Evolutionary conservation across 163 green algal species (phyloP).

Genomic region (Chloroidium sp.): DNA sequence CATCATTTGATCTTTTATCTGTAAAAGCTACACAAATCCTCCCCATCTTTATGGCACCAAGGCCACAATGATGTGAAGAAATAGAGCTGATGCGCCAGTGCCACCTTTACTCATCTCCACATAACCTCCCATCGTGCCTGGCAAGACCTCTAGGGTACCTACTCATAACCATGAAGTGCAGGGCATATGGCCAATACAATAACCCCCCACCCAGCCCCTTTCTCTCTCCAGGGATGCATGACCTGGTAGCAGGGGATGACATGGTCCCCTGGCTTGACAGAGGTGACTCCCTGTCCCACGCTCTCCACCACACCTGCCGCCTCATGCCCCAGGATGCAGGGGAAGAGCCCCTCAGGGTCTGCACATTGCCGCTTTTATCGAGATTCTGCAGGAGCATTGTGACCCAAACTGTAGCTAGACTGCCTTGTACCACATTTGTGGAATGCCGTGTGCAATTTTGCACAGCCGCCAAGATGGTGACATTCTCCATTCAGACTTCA

Average conservation of each 20-base stretch:
- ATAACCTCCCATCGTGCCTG: too few species aligned
- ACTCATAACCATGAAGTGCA: too few species aligned
- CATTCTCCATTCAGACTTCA: too few species aligned
- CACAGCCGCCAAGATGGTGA: background rate
- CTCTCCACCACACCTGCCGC: slow-evolving; percentile 86
- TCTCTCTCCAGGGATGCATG: background rate
- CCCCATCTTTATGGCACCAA: too few species aligned
- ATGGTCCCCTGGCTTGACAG: slow-evolving; percentile 79
- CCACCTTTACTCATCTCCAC: too few species aligned
- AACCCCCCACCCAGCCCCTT: too few species aligned
- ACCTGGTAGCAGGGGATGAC: slow-evolving; percentile 95
- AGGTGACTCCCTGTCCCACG: slow-evolving; percentile 88
- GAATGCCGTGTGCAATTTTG: background rate
- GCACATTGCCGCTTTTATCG: background rate
- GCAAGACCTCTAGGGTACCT: too few species aligned
- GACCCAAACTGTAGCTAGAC: background rate
- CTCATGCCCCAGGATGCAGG: slow-evolving; percentile 96
- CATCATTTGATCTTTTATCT: too few species aligned
- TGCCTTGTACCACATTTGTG: slow-evolving; percentile 1
- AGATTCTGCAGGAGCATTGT: background rate
- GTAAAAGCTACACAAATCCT: too few species aligned
- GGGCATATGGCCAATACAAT: too few species aligned
- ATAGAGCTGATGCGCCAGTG: too few species aligned
- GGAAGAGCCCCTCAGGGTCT: slow-evolving; percentile 84
- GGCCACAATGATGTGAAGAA: too few species aligned